Evolutionary conservation across 202 grass and related monocot genomes (phyloP).

Genomic region (Saccharum hybrid): DNA sequence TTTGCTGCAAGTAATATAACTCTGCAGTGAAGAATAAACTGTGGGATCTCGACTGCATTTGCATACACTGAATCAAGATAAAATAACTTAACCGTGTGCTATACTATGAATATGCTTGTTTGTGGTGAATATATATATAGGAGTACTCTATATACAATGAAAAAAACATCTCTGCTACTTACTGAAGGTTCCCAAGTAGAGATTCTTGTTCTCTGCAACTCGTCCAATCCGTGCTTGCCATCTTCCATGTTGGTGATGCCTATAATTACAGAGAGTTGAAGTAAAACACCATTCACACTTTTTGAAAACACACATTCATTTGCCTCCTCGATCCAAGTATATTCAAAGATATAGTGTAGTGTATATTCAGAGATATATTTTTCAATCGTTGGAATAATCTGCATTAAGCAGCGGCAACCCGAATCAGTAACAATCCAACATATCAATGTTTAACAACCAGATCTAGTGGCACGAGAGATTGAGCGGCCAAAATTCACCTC

Average conservation of each 20-base stretch:
- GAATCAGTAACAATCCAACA: slow-evolving; percentile 24
- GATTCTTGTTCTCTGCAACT: slow-evolving; percentile 96
- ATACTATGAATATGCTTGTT: too few relatives aligned
- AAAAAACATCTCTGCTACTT: slow-evolving; percentile 33
- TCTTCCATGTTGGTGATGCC: slow-evolving; percentile 96
- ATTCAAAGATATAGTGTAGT: too few relatives aligned
- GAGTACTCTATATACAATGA: too few relatives aligned
- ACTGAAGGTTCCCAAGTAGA: slow-evolving; percentile 97
- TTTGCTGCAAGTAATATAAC: too few relatives aligned
- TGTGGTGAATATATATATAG: too few relatives aligned
- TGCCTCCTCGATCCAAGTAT: background rate
- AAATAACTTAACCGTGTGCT: too few relatives aligned
- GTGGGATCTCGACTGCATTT: too few relatives aligned
- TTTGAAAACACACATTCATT: background rate
- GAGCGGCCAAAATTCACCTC: slow-evolving; percentile 51
- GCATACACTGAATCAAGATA: too few relatives aligned
- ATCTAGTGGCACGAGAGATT: background rate
- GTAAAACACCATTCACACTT: background rate
- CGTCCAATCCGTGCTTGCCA: slow-evolving; percentile 96
- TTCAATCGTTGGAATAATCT: slow-evolving; percentile 68
- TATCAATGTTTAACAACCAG: background rate
- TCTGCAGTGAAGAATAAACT: too few relatives aligned
- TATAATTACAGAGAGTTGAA: slow-evolving; percentile 35
- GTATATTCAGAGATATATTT: too few relatives aligned
- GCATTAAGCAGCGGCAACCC: slow-evolving; percentile 26